Base-by-base conservation (phyloP, 768 basidiomycete species). In the Lyophyllum atratum region DNA sequence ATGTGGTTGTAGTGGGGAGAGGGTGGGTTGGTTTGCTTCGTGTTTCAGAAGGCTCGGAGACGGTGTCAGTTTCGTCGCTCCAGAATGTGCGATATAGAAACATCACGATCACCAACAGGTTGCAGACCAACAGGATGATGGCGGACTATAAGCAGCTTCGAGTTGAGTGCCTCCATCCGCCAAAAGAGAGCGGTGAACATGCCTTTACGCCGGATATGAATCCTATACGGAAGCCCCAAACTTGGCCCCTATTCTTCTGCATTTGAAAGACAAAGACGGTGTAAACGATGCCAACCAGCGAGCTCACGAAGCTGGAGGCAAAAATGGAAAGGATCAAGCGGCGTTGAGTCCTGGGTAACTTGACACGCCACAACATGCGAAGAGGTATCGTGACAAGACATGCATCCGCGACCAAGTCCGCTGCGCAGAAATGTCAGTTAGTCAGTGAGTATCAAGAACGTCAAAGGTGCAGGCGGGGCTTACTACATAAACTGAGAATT, bases 291-390 rank as follows among this genome's bases (percentile, higher is more conserved):
- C 62, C 58, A 14, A 60, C 56, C 8, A 70, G 21, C 1, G 66
- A 55, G 29, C 63, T 69, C 31, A 69, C 33, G 10, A 65, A 31
- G 33, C 66, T 69, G 19, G 63, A 53, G 7, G 69, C 64, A 46
- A 72, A 71, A n/a, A 67, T 56, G 22, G 58, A 26, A 2, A 68
- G 52, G 22, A 73, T 63, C 29, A 73, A 40, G 22, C 54, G 43
- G 12, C 65, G 61, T 39, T 70, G 61, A 19, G 19, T 37, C 28
- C 50, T 39, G 0, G 68, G 65, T 2, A 71, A 52, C 19, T 54
- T 64, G 48, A 69, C 53, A 17, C 44, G 56, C 66, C 68, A 65
- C 11, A 73, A 57, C 50, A 71, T 59, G 21, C 59, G 52, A 2
- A 69, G 54, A 15, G 70, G 70, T n/a, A 64, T 61, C 15, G 49